Evolutionary conservation across 179 eudicot genomes (phyloP).

Genomic region (Gypsophila paniculata): DNA sequence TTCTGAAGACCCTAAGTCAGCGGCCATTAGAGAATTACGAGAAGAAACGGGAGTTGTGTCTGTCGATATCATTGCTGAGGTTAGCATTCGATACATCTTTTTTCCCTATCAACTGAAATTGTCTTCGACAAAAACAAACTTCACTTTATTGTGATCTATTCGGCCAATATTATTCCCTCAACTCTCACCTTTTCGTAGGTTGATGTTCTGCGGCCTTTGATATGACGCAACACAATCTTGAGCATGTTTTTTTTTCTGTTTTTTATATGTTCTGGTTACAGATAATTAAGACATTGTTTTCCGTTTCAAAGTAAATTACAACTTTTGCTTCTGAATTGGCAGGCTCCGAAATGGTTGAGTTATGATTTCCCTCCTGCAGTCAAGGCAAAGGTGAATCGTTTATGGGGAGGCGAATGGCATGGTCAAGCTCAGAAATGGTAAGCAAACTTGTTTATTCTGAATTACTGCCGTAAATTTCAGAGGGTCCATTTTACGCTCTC

Average conservation of each 20-base stretch:
- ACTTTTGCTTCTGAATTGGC: conserved; percentile 17
- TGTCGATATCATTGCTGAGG: conserved; percentile 80
- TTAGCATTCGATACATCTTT: conserved; percentile 17
- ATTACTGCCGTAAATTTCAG: too few species aligned
- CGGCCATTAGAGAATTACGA: conserved; percentile 76
- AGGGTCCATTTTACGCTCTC: too few species aligned
- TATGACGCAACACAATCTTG: too few species aligned
- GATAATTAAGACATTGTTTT: background rate
- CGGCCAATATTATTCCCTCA: too few species aligned
- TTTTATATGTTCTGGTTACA: too few species aligned
- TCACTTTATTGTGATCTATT: background rate
- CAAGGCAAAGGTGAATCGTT: conserved; percentile 89
- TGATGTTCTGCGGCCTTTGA: too few species aligned
- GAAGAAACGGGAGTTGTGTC: conserved; percentile 90
- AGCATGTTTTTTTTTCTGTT: too few species aligned
- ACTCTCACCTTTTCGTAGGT: too few species aligned
- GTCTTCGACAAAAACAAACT: background rate
- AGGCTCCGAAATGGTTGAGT: conserved; percentile 89
- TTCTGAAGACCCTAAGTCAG: conserved; percentile 68
- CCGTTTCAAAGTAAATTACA: background rate
- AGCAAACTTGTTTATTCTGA: background rate
- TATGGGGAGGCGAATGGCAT: conserved; percentile 98
- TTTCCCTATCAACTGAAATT: background rate
- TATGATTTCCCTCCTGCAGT: conserved; percentile 90
- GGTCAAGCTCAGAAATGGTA: conserved; percentile 97